A percentile compares a stretch with the other conserved stretches of the same genome.
phyloP scores from a whole-genome alignment of 148 eudicot genomes.

The Linanthus parryae region DNA sequence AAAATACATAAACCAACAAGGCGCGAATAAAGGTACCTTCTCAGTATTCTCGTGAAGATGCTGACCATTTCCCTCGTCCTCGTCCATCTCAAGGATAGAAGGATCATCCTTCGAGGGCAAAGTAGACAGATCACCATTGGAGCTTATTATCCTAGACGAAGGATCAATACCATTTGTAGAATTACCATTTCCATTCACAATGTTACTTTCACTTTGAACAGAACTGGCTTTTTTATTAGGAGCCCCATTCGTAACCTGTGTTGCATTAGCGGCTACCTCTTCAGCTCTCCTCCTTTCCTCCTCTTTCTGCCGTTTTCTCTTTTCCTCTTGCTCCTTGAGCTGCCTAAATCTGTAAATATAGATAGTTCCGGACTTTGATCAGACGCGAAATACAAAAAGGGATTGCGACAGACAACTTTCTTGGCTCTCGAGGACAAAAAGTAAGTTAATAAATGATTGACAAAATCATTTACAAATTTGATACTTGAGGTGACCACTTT shows the following conservation, averaged over 20 bases:
- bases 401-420: too few species aligned
- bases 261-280: conserved; percentile 21
- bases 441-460: too few species aligned
- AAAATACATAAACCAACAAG: too few species aligned
- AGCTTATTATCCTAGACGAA: conserved; percentile 12
- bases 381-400: too few species aligned
- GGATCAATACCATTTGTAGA: conserved; percentile 15
- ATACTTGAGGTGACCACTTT: too few species aligned
- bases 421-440: too few species aligned
- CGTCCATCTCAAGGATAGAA: too few species aligned
- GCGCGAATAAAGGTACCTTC: too few species aligned
- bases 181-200: conserved; percentile 16
- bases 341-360: conserved; percentile 57
- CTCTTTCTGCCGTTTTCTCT: conserved; percentile 50
- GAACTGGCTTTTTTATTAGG: conserved; percentile 20
- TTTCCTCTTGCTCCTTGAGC: conserved; percentile 89
- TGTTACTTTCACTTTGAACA: conserved; percentile 18
- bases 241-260: conserved; percentile 28
- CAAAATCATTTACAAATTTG: too few species aligned
- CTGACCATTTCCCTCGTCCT: too few species aligned
- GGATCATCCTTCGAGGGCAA: conserved; percentile 25
- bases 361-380: too few species aligned
- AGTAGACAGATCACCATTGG: conserved; percentile 34
- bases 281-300: conserved; percentile 46
- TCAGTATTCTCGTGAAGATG: too few species aligned